These are phyloP conservation scores for Akanthomyces lecanii DNA, from an alignment of 2,329 filamentous ascomycete genomes.

Conservation along the genomic window DNA sequence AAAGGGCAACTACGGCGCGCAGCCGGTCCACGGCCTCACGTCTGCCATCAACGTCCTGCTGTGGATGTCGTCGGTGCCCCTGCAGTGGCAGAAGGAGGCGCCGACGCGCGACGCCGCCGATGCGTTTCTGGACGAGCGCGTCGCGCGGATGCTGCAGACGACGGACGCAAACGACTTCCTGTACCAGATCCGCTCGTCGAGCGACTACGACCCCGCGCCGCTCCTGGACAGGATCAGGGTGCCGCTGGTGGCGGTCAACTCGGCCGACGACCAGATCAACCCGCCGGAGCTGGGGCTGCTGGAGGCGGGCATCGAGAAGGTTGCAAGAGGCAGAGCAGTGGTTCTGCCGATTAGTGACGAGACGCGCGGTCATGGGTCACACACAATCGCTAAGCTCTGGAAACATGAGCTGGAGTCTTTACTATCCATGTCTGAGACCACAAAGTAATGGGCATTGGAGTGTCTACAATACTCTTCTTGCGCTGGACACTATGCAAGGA, in stretches of 20 bases:
- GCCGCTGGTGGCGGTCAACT: slow-evolving; percentile 26
- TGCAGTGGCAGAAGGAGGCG: slow-evolving; percentile 22
- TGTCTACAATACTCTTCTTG: not conserved
- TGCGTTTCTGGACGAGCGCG: slow-evolving; percentile 20
- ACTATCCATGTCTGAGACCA: not conserved
- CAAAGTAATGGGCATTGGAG: not conserved
- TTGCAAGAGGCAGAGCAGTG: not conserved
- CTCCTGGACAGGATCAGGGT: slow-evolving; percentile 21
- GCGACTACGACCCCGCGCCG: slow-evolving; percentile 25
- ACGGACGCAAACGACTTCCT: not conserved
- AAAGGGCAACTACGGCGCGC: slow-evolving; percentile 21
- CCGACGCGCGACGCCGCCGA: slow-evolving; percentile 22
- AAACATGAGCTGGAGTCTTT: not conserved
- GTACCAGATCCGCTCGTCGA: slow-evolving; percentile 19
- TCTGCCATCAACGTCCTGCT: slow-evolving; percentile 21
- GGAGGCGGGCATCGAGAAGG: not conserved
- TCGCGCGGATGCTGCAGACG: slow-evolving; percentile 17
- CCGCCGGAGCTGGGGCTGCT: slow-evolving; percentile 27
- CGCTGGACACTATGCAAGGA: no score
- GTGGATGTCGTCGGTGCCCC: slow-evolving; percentile 23
- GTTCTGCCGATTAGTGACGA: slow-evolving; percentile 3
- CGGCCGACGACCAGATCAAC: slow-evolving; percentile 27
- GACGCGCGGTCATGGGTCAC: not conserved
- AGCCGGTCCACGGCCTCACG: slow-evolving; percentile 20
- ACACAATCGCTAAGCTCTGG: slow-evolving; percentile 3